Percentiles rank a stretch among this genome's conserved stretches.
These are phyloP conservation scores for Epichloe baconii DNA, from an alignment of 2,329 filamentous ascomycete genomes.

Conservation along the genomic window DNA sequence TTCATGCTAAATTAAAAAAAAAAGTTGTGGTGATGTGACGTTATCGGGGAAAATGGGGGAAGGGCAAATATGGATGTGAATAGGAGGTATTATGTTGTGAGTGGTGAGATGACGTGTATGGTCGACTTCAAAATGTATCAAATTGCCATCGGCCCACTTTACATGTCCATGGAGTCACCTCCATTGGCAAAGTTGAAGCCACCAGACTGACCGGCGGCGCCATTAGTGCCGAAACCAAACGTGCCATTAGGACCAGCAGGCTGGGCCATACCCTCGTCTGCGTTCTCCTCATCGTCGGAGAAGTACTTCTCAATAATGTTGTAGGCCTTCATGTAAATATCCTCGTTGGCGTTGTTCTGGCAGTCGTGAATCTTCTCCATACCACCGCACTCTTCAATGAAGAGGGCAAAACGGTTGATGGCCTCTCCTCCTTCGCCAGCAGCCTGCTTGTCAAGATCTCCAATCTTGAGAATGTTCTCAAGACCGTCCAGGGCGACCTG, in stretches of 20 bases:
- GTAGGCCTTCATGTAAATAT: conserved; percentile 99
- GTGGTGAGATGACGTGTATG: background rate
- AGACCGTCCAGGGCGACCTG: conserved; percentile 94
- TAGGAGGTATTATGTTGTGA: conserved; percentile 3
- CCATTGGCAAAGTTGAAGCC: conserved; percentile 89
- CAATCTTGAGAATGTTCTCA: conserved; percentile 99
- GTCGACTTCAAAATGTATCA: background rate
- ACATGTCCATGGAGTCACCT: conserved; percentile 54
- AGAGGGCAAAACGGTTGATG: conserved; percentile 94
- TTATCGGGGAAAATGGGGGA: conserved; percentile 16
- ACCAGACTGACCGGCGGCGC: conserved; percentile 45
- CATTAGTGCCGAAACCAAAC: conserved; percentile 66
- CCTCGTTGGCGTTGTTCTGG: conserved; percentile 99
- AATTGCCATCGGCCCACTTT: conserved; percentile 14
- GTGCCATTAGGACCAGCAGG: conserved; percentile 54
- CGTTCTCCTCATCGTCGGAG: conserved; percentile 93
- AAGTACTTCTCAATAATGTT: conserved; percentile 99
- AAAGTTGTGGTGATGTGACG: conserved; percentile 17
- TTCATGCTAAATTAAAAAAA: conserved; percentile 18
- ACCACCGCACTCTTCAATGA: conserved; percentile 95
- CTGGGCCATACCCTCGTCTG: conserved; percentile 67
- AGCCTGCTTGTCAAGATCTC: conserved; percentile 94
- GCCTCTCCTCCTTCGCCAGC: conserved; percentile 59
- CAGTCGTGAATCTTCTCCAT: conserved; percentile 99
- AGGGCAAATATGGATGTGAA: conserved; percentile 7